phyloP scores from a whole-genome alignment of 2,329 filamentous ascomycete species.

The Penicillium oxalicum region DNA sequence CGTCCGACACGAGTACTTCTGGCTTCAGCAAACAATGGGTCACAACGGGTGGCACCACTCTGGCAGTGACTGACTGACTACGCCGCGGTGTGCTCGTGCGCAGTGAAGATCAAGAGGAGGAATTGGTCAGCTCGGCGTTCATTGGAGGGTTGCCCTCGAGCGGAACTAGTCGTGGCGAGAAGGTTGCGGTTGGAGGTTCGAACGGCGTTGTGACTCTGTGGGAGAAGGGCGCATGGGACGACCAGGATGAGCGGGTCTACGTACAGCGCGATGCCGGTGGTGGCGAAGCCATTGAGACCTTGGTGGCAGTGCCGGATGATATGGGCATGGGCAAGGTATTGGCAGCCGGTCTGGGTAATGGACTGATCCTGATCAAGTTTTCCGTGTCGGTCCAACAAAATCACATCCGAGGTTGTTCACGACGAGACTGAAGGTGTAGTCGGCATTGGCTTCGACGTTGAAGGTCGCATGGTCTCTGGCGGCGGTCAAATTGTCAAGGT shows the following conservation, averaged over 20 bases:
- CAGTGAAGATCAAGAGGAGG: constrained; percentile 92
- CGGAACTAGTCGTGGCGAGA: constrained; percentile 63
- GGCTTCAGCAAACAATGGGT: constrained; percentile 94
- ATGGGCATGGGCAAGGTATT: constrained; percentile 61
- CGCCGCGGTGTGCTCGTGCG: constrained; percentile 77
- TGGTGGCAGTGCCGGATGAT: constrained; percentile 65
- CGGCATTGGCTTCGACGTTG: constrained; percentile 74
- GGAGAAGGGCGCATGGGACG: constrained; percentile 92
- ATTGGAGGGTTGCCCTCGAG: constrained; percentile 67
- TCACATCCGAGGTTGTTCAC: constrained; percentile 63
- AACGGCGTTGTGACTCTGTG: constrained; percentile 83
- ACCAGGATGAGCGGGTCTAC: constrained; percentile 83
- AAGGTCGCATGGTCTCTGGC: constrained; percentile 80
- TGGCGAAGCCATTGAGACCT: constrained; percentile 74
- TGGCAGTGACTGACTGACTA: constrained; percentile 85
- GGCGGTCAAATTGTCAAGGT: constrained; percentile 83
- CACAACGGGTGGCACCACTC: constrained; percentile 82
- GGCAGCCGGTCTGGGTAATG: constrained; percentile 76
- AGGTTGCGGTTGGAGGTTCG: constrained; percentile 69
- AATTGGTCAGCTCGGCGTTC: constrained; percentile 74
- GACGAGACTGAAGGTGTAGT: constrained; percentile 84
- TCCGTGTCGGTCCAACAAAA: constrained; percentile 68
- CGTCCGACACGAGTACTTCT: constrained; percentile 72
- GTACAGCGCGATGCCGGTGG: constrained; percentile 59
- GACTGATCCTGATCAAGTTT: constrained; percentile 65